phyloP scores from a whole-genome alignment of 768 basidiomycete genomes.

The Hysterangium stoloniferum region DNA sequence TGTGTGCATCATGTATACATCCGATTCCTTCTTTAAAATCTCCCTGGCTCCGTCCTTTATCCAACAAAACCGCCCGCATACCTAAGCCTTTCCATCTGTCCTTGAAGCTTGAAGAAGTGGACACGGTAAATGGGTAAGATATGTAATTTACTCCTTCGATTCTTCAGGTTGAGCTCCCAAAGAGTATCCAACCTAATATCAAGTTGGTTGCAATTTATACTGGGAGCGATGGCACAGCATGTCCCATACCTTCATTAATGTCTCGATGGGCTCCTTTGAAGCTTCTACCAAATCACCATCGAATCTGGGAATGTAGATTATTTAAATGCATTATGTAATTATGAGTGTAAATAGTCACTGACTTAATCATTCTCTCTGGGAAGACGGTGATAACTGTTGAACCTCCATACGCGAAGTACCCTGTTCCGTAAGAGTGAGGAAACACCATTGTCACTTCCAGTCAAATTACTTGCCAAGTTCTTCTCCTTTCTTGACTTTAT shows the following conservation, averaged over 20 bases:
- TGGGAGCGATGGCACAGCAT: background rate
- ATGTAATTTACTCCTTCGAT: too few species aligned
- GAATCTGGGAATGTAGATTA: constrained; percentile 28
- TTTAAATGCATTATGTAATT: background rate
- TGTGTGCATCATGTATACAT: too few species aligned
- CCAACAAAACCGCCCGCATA: too few species aligned
- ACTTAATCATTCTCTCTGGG: constrained; percentile 42
- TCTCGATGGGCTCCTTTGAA: constrained; percentile 52
- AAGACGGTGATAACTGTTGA: constrained; percentile 60
- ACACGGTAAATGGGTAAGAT: too few species aligned
- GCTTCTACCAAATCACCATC: constrained; percentile 55
- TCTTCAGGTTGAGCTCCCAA: background rate
- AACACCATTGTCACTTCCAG: background rate
- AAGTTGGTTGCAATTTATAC: background rate
- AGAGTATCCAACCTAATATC: background rate
- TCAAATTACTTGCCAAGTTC: constrained; percentile 38
- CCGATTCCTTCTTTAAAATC: too few species aligned
- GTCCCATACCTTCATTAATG: constrained; percentile 47
- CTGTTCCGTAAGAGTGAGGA: constrained; percentile 18
- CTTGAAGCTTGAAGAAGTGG: too few species aligned
- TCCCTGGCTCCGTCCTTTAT: too few species aligned
- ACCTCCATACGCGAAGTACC: constrained; percentile 69
- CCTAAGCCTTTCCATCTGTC: too few species aligned
- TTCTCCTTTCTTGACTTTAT: constrained; percentile 52
- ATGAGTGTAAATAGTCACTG: constrained; percentile 19